These are phyloP conservation scores for Clavariopsis aquatica DNA, from an alignment of 495 filamentous ascomycete species.

Conservation along the genomic window DNA sequence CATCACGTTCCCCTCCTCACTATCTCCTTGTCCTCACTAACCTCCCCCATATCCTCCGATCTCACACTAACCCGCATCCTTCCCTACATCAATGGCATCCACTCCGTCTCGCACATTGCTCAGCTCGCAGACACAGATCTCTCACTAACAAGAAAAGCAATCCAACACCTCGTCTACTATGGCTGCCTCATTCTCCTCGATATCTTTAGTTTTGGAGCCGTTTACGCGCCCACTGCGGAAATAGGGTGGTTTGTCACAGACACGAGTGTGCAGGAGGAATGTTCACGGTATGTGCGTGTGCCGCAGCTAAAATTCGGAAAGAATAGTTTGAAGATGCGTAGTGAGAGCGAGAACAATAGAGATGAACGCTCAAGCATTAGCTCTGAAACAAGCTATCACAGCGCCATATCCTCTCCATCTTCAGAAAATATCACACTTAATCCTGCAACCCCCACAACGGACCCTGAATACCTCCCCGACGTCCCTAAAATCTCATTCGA, in stretches of 20 bases:
- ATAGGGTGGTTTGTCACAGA: slow-evolving; percentile 72
- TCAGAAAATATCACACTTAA: not conserved
- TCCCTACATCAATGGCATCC: slow-evolving; percentile 84
- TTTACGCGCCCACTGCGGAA: slow-evolving; percentile 80
- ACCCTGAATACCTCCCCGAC: slow-evolving; percentile 34
- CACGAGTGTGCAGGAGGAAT: slow-evolving; percentile 77
- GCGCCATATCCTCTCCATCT: not conserved
- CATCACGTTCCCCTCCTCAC: slow-evolving; percentile 92
- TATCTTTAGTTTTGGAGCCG: slow-evolving; percentile 87
- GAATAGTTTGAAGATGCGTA: slow-evolving; percentile 31
- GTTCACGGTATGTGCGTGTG: slow-evolving; percentile 71
- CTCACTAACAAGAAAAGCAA: slow-evolving; percentile 76
- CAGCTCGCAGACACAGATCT: slow-evolving; percentile 80
- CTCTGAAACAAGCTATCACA: slow-evolving; percentile 6
- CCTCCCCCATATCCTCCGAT: slow-evolving; percentile 71
- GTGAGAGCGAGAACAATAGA: slow-evolving; percentile 7
- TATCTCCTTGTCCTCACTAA: slow-evolving; percentile 62
- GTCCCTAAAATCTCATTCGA: slow-evolving; percentile 50
- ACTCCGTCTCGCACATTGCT: slow-evolving; percentile 81
- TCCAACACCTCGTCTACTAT: slow-evolving; percentile 88
- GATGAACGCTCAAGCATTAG: slow-evolving; percentile 9
- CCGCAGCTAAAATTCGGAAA: slow-evolving; percentile 11
- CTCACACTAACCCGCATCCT: slow-evolving; percentile 75
- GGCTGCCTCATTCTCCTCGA: slow-evolving; percentile 83
- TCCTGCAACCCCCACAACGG: slow-evolving; percentile 28